A percentile compares a stretch with the other conserved stretches of the same genome.
Conservation (phyloP, 345 rosid species). For the Acer campestre region DNA sequence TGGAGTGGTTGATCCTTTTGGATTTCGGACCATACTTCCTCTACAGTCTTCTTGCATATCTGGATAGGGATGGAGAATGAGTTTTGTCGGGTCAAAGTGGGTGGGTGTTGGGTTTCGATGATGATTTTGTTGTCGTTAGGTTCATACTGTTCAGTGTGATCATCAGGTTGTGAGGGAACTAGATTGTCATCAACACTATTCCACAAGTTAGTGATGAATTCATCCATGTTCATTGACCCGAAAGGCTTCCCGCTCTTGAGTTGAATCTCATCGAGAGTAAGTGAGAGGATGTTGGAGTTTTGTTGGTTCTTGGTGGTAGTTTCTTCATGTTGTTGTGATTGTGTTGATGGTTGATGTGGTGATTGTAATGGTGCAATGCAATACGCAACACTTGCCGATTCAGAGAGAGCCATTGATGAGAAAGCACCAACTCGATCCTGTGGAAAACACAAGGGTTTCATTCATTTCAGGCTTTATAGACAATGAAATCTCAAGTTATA, state of each 20-base stretch:
- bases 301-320: conserved; percentile 33
- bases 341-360: background rate
- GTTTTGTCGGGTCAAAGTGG: conserved; percentile 52
- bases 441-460: background rate
- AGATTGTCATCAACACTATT: conserved; percentile 50
- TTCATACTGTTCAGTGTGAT: conserved; percentile 13
- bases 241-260: conserved; percentile 73
- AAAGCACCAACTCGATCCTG: background rate
- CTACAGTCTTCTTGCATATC: conserved; percentile 83
- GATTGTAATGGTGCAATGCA: conserved; percentile 10
- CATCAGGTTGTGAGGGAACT: conserved; percentile 20
- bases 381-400: conserved; percentile 15
- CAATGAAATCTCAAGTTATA: background rate
- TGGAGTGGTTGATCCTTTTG: conserved; percentile 52
- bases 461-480: background rate
- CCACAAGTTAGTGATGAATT: conserved; percentile 80
- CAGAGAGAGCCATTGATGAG: conserved; percentile 23
- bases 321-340: conserved; percentile 18
- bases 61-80: conserved; percentile 74
- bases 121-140: conserved; percentile 5
- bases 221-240: conserved; percentile 96
- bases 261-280: conserved; percentile 82
- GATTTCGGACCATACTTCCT: conserved; percentile 86
- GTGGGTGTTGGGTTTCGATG: background rate
- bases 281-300: conserved; percentile 53